These are phyloP conservation scores for Kuraishia floccosa DNA, from an alignment of 805 yeast species.

Conservation along the genomic window DNA sequence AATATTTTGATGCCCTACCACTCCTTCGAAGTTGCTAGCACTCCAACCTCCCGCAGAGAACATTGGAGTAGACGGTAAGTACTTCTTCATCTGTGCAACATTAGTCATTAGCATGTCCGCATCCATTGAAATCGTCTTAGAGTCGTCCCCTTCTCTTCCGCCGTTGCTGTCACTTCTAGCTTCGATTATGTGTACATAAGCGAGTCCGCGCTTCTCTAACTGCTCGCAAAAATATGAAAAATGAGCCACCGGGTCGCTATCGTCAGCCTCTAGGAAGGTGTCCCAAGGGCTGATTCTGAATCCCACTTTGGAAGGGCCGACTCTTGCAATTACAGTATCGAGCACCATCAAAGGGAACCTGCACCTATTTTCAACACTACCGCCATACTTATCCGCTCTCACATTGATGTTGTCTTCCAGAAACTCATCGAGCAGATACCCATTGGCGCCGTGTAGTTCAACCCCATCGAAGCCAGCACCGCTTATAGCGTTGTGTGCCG, in stretches of 20 bases:
- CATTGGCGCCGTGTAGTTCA: slow-evolving; percentile 18
- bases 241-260: slow-evolving; percentile 20
- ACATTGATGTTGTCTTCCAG: slow-evolving; percentile 10
- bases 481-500: slow-evolving; percentile 13
- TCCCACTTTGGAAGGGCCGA: slow-evolving; percentile 39
- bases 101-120: slow-evolving; percentile 13
- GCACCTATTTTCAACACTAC: slow-evolving; percentile 17
- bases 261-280: slow-evolving; percentile 25
- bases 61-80: slow-evolving; percentile 8
- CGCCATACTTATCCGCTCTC: slow-evolving; percentile 19
- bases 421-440: slow-evolving; percentile 16
- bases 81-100: slow-evolving; percentile 12
- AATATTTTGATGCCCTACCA: slow-evolving; percentile 20
- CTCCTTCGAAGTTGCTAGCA: slow-evolving; percentile 16
- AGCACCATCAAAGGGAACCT: slow-evolving; percentile 18
- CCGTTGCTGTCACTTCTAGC: no score
- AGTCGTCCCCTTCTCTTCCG: slow-evolving; percentile 13
- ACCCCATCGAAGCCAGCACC: slow-evolving; percentile 16
- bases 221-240: slow-evolving; percentile 26
- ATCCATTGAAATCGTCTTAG: slow-evolving; percentile 17
- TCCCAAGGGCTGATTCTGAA: slow-evolving; percentile 33
- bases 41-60: slow-evolving; percentile 7
- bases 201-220: slow-evolving; percentile 26
- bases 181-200: no score
- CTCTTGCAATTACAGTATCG: slow-evolving; percentile 34